These are phyloP conservation scores for Fonsecaea multimorphosa DNA, from an alignment of 2,329 filamentous ascomycete genomes.

Conservation along the genomic window DNA sequence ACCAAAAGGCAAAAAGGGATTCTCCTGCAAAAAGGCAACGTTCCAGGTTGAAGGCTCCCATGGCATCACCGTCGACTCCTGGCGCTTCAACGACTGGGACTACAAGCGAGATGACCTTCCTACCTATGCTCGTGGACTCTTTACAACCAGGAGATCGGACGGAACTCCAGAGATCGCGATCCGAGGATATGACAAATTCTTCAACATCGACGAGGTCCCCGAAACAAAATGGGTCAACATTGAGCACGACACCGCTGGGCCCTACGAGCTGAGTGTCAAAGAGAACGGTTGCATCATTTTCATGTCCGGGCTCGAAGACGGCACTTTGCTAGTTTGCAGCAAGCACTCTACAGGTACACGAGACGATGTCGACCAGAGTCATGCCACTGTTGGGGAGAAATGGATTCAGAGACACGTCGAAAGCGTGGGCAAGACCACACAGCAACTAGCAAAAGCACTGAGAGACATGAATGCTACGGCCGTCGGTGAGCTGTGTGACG, in stretches of 20 bases:
- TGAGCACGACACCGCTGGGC: conserved; percentile 74
- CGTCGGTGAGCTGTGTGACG: conserved; percentile 94
- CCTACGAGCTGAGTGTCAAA: conserved; percentile 95
- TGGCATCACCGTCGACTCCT: conserved; percentile 78
- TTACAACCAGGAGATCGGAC: conserved; percentile 74
- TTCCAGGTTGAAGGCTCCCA: conserved; percentile 72
- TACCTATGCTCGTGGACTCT: conserved; percentile 90
- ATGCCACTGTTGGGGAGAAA: conserved; percentile 80
- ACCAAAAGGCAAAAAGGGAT: conserved; percentile 60
- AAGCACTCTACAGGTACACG: conserved; percentile 93
- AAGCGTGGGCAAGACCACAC: conserved; percentile 75
- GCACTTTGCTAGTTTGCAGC: conserved; percentile 91
- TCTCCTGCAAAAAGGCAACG: conserved; percentile 79
- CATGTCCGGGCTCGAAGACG: conserved; percentile 87
- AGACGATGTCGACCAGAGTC: conserved; percentile 73
- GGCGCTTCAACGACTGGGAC: conserved; percentile 93
- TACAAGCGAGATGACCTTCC: conserved; percentile 88
- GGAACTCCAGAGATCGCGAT: conserved; percentile 78
- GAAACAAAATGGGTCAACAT: conserved; percentile 86
- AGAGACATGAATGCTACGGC: conserved; percentile 86
- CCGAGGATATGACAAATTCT: conserved; percentile 98
- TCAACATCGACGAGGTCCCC: conserved; percentile 84
- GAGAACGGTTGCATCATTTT: conserved; percentile 99
- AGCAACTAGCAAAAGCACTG: conserved; percentile 77
- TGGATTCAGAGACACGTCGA: conserved; percentile 82